Evolutionary conservation across 768 basidiomycete genomes (phyloP), one percentile per base, ranked within the genome.

Genomic region (Tylopilus sp.): DNA sequence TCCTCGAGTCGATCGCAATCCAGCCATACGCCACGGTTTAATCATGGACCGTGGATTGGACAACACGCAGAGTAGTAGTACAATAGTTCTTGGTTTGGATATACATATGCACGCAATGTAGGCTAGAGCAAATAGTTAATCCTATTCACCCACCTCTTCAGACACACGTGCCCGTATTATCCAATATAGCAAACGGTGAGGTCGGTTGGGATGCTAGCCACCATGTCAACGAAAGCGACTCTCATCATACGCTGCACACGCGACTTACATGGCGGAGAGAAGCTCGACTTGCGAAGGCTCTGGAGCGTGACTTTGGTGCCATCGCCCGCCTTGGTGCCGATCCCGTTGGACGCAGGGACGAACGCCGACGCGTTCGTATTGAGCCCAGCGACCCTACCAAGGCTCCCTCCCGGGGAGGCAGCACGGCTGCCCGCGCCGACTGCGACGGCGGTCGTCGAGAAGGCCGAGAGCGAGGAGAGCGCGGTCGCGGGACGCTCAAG

Each of bases 301-400:
- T 50, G 58, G 6, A 68, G 31, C 23, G 23, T 47, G 23, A 60
- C 23, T 23, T 42, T 64, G 28, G 48, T 15, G 7, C 61, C 59
- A 0, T 66, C 63, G 28, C 40, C 26, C 0, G 63, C 57, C 20
- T 64, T 68, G 56, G 66, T 53, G 4, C 59, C 47, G 39, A 69
- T 59, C 13, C 44, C 15, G 1, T 36, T 48, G 18, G 46, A 17
- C 15, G 49, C 47, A 1, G 68, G 66, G 3, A 68, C 25, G 28
- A 68, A 68, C 46, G 68, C 13, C 3, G 52, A 51, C 18, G 66
- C 66, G 50, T 54, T 62, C 44, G 57, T 49, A 51, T 61, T 68
- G 36, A 68, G 57, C 1, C 42, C 58, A 1, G 45, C 3, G 0
- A n/a, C 40, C 11, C 33, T 58, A 3, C 17, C 12, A 22, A 8